Base-by-base conservation (phyloP, 1,284 basidiomycete genomes). In the Tilletia walkeri region DNA sequence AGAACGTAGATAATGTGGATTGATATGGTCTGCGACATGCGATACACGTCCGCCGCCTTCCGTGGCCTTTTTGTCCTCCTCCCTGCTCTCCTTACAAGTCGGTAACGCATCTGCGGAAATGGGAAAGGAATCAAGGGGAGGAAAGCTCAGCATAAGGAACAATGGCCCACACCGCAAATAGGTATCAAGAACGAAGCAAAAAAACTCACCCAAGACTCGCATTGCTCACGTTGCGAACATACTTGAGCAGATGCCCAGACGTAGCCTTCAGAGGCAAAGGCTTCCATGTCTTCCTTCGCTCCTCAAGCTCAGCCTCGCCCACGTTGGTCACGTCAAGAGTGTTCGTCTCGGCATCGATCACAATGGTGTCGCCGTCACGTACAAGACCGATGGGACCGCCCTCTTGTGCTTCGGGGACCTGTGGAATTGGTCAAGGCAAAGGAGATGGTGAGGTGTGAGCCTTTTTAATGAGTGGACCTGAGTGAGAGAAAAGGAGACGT, bases 261-360 rank as follows among this genome's bases (percentile, higher is more conserved):
- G 85, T 88, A 67, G 90, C 91, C 85, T 95, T 96, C 77, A 95
- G 88, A 24, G 93, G 91, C 30, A 91, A 91, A 5, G 93, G 89
- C 67, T 86, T 87, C 93, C 93, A 95, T 65, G 84, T 85, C 48
- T 86, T 86, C 66, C 88, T 86, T 12, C 94, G 88, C 73, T 85
- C 85, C 72, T 87, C 89, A 71, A 95, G 86, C 83, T 93, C 92
- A 73, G 89, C 89, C 2, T 87, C 86, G 0, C 89, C 84, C 36
- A 95, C 89, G 4, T 87, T 85, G 67, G 75, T 73, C 49, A 95
- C 85, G 79, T 93, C 88, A 75, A 96, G 89, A 54, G 89, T 89
- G 85, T 95, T 95, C 76, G 89, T 88, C 66, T 92, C 88, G 2
- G 93, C 93, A 72, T 84, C 78, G 41, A 77, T 77, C 65, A 69